These are phyloP conservation scores for Hypoxylon sp. DNA, from an alignment of 2,329 filamentous ascomycete species.

Conservation along the genomic window DNA sequence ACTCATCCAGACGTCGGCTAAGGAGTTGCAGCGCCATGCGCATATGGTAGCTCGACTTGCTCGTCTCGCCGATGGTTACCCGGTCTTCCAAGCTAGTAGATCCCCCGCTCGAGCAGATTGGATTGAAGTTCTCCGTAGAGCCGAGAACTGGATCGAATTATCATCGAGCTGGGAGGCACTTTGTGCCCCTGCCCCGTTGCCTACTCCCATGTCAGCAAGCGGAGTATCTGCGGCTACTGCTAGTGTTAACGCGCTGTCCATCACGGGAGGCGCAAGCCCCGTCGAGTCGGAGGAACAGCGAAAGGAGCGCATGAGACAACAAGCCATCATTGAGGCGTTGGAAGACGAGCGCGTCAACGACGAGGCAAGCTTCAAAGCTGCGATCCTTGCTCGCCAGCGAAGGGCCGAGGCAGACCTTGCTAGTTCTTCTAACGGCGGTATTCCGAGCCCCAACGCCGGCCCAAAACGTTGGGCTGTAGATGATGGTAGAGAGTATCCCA, in stretches of 20 bases:
- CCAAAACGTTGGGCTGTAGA: conserved; percentile 74
- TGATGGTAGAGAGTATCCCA: conserved; percentile 77
- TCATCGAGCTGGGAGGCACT: conserved; percentile 77
- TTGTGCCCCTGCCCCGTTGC: conserved; percentile 73
- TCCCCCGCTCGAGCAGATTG: conserved; percentile 83
- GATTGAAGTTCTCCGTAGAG: conserved; percentile 79
- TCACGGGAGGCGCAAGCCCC: conserved; percentile 52
- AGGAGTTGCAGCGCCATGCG: conserved; percentile 83
- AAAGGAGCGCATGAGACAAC: conserved; percentile 72
- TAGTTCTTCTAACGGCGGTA: conserved; percentile 37
- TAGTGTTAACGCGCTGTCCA: conserved; percentile 57
- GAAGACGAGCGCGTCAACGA: conserved; percentile 78
- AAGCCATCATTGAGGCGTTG: conserved; percentile 77
- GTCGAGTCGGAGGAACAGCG: conserved; percentile 68
- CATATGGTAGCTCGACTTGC: conserved; percentile 84
- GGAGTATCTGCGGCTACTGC: conserved; percentile 51
- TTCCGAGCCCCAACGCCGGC: conserved; percentile 46
- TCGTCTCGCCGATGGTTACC: conserved; percentile 83
- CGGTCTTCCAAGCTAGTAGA: conserved; percentile 81
- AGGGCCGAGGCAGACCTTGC: conserved; percentile 69
- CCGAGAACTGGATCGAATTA: conserved; percentile 79
- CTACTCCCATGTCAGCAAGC: conserved; percentile 50
- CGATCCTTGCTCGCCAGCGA: conserved; percentile 73
- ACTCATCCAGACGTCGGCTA: conserved; percentile 83
- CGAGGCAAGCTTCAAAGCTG: conserved; percentile 75